Percentiles rank a stretch among this genome's conserved stretches.
These are phyloP conservation scores for Glaciozyma antarctica DNA, from an alignment of 768 basidiomycete species.

Conservation along the genomic window DNA sequence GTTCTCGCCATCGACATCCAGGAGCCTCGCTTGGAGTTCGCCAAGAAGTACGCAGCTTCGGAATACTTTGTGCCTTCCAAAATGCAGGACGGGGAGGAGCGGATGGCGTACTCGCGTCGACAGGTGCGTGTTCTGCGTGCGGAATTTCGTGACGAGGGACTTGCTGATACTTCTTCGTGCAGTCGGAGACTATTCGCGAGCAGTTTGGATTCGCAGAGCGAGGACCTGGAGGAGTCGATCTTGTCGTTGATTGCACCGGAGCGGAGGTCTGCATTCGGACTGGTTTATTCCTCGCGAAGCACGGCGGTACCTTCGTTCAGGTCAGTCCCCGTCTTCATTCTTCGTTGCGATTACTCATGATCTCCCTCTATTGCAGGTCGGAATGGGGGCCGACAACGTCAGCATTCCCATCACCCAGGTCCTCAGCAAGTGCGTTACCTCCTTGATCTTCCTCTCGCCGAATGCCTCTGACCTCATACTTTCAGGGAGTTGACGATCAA, in stretches of 20 bases:
- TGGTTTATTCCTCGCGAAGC: slow-evolving; percentile 61
- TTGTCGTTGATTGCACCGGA: slow-evolving; percentile 84
- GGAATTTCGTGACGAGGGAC: background rate
- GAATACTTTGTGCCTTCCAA: slow-evolving; percentile 50
- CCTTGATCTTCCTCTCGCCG: background rate
- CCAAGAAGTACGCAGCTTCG: slow-evolving; percentile 72
- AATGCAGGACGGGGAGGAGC: slow-evolving; percentile 55
- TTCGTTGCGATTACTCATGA: background rate
- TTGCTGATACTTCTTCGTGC: slow-evolving; percentile 40
- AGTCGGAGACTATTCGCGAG: slow-evolving; percentile 57
- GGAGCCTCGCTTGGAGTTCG: slow-evolving; percentile 68
- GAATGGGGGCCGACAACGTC: slow-evolving; percentile 15
- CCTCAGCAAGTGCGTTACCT: slow-evolving; percentile 39
- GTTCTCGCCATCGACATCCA: slow-evolving; percentile 61
- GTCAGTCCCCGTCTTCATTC: slow-evolving; percentile 1
- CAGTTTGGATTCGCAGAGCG: slow-evolving; percentile 60
- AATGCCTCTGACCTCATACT: slow-evolving; percentile 41
- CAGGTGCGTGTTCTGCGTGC: background rate
- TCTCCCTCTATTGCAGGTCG: background rate
- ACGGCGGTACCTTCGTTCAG: slow-evolving; percentile 51
- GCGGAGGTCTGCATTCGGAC: slow-evolving; percentile 89
- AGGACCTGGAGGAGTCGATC: slow-evolving; percentile 63
- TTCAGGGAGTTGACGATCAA: slow-evolving; percentile 60
- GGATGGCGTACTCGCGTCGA: slow-evolving; percentile 55
- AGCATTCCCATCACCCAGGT: slow-evolving; percentile 52